Evolutionary conservation across 768 basidiomycete species (phyloP).

Genomic region (Lactifluus piperatus): DNA sequence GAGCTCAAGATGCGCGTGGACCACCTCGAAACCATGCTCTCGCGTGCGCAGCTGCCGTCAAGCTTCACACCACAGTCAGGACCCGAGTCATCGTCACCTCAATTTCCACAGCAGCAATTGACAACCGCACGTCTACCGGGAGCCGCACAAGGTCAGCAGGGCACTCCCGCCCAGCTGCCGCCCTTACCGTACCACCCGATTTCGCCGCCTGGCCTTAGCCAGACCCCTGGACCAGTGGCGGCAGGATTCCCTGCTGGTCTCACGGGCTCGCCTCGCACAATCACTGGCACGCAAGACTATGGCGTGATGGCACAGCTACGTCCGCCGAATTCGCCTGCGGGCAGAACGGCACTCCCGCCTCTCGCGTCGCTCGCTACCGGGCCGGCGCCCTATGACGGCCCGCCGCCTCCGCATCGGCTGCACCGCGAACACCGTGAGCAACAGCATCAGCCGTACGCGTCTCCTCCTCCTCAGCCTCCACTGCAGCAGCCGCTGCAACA

Average conservation of each 20-base stretch:
- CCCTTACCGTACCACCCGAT: conserved; percentile 7
- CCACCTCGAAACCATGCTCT: conserved; percentile 47
- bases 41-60: conserved; percentile 26
- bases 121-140: neutral
- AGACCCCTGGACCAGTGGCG: neutral
- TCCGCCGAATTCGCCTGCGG: conserved; percentile 3
- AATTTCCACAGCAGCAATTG: neutral
- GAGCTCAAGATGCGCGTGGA: conserved; percentile 61
- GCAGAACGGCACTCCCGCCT: conserved; percentile 5
- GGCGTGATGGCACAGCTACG: neutral
- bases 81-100: conserved; percentile 3
- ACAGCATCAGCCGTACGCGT: conserved; percentile 15
- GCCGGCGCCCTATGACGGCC: neutral
- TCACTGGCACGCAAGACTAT: neutral
- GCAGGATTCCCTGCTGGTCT: neutral
- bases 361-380: conserved; percentile 10
- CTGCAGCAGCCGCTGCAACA: conserved; percentile 14
- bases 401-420: conserved; percentile 7
- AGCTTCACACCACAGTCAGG: neutral
- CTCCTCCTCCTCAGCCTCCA: conserved; percentile 15
- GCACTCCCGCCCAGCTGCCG: neutral
- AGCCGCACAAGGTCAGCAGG: neutral
- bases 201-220: neutral
- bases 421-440: conserved; percentile 7
- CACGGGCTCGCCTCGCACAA: neutral